Evolutionary conservation across 2,329 filamentous ascomycete genomes (phyloP).

Genomic region (Cladorrhinum sp.): DNA sequence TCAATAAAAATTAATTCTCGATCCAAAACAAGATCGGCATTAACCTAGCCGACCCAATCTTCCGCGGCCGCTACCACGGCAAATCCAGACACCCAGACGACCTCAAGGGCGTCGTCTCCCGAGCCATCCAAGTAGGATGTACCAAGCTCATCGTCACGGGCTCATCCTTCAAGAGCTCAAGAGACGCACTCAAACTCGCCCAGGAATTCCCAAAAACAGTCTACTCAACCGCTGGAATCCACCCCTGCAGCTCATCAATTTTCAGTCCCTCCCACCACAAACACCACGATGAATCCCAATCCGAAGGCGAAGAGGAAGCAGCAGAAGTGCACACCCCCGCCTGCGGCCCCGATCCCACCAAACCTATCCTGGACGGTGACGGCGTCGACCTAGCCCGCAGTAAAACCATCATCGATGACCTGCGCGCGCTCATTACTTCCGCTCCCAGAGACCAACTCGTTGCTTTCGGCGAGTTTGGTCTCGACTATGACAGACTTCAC

Average conservation of each 20-base stretch:
- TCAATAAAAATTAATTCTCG: not conserved
- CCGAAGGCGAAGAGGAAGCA: conserved; percentile 34
- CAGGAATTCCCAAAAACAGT: conserved; percentile 58
- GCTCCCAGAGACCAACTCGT: conserved; percentile 53
- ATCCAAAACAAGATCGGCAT: conserved; percentile 69
- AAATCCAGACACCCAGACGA: conserved; percentile 72
- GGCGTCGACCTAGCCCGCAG: conserved; percentile 43
- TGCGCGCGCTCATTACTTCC: conserved; percentile 61
- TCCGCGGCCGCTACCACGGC: conserved; percentile 78
- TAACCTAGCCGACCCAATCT: conserved; percentile 92
- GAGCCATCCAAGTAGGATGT: conserved; percentile 76
- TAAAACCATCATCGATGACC: conserved; percentile 50
- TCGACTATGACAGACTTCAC: conserved; percentile 91
- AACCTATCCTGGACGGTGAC: conserved; percentile 48
- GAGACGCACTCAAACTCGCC: conserved; percentile 42
- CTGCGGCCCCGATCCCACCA: conserved; percentile 52
- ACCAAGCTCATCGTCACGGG: conserved; percentile 91
- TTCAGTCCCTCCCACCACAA: conserved; percentile 59
- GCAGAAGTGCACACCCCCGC: conserved; percentile 48
- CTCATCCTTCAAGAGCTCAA: conserved; percentile 76
- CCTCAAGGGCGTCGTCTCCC: conserved; percentile 70
- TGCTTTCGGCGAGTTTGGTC: conserved; percentile 91
- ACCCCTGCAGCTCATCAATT: conserved; percentile 81
- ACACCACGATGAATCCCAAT: conserved; percentile 44
- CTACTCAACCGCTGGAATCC: conserved; percentile 89